Conservation (phyloP, 2,329 filamentous ascomycete genomes). For the Xenoacremonium recifei region DNA sequence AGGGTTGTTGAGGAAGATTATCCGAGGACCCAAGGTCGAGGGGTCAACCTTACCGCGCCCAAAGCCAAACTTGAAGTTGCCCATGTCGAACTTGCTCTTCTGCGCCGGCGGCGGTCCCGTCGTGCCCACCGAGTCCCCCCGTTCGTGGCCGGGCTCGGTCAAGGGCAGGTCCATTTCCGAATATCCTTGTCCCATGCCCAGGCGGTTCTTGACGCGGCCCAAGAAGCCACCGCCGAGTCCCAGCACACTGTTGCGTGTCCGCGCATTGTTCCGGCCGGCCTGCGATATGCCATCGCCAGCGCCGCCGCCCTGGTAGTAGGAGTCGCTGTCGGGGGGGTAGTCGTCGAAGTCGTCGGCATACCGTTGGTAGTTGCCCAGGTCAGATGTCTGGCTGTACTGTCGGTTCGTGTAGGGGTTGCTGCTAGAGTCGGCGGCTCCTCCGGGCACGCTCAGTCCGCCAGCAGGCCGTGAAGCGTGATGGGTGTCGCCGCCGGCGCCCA, state of each 20-base stretch:
- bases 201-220: conserved; percentile 82
- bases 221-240: conserved; percentile 83
- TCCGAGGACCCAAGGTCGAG: conserved; percentile 83
- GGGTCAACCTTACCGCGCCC: conserved; percentile 82
- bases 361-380: conserved; percentile 81
- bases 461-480: conserved; percentile 42
- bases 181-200: conserved; percentile 85
- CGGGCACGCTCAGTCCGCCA: conserved; percentile 25
- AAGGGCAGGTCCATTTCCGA: conserved; percentile 98
- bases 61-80: conserved; percentile 91
- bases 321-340: conserved; percentile 72
- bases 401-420: conserved; percentile 47
- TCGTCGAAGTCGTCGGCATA: conserved; percentile 90
- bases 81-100: conserved; percentile 57
- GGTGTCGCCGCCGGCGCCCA: conserved; percentile 63
- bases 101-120: conserved; percentile 39
- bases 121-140: conserved; percentile 36
- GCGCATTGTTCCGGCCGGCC: conserved; percentile 49
- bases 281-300: conserved; percentile 52
- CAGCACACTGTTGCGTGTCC: conserved; percentile 85
- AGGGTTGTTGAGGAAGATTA: conserved; percentile 95
- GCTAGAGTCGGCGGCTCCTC: conserved; percentile 7
- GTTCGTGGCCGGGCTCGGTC: conserved; percentile 66
- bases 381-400: conserved; percentile 73
- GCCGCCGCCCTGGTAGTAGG: conserved; percentile 71